Evolutionary conservation across 805 yeast species (phyloP), one percentile per base, ranked within the genome.

Genomic region (Cyberlindnera maritima): DNA sequence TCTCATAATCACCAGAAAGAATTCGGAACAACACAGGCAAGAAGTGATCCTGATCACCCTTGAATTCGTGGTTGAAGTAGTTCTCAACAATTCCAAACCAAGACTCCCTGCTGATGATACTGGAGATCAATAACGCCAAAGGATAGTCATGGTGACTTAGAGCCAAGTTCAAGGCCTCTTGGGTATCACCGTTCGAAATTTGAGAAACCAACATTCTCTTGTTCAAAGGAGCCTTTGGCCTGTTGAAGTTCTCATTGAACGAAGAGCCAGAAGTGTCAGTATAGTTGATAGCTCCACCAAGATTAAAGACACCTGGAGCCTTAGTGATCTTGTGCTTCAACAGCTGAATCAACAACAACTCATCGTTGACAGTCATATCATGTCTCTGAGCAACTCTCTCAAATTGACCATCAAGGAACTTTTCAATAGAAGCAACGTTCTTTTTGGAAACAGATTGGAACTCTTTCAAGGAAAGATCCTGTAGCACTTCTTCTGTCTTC

Each of bases 141-240:
- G 92, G 81, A 85, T 88, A 91, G 54, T 88, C 87, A 10, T 80
- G 76, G 44, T 79, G 76, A 2, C 75, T 70, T 17, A 90, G 62
- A 1, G 94, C 82, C 45, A 72, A 68, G 20, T 75, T 70, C 40
- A 90, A 65, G 0, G 96, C 97, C 5, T 72, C 76, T 13, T 77
- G 79, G 20, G 81, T 77, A 47, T 83, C 74, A 1, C 97, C 97
- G 5, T 82, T 34, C 81, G 67, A 36, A 71, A 61, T 31, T 85
- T 88, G 1, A 87, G 94, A 63, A 78, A 85, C 40, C 68, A 68
- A 36, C 47, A 21, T 57, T 55, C 55, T 60, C 60, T 58, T 37
- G 56, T 49, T 37, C 58, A 61, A 18, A 10, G 44, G 48, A 55
- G 61, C 58, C 57, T 37, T 60, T 53, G 50, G 36, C 31, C 29